A percentile compares a stretch with the other conserved stretches of the same genome.
These are phyloP conservation scores for Letharia columbiana DNA, from an alignment of 495 filamentous ascomycete genomes.

Conservation along the genomic window DNA sequence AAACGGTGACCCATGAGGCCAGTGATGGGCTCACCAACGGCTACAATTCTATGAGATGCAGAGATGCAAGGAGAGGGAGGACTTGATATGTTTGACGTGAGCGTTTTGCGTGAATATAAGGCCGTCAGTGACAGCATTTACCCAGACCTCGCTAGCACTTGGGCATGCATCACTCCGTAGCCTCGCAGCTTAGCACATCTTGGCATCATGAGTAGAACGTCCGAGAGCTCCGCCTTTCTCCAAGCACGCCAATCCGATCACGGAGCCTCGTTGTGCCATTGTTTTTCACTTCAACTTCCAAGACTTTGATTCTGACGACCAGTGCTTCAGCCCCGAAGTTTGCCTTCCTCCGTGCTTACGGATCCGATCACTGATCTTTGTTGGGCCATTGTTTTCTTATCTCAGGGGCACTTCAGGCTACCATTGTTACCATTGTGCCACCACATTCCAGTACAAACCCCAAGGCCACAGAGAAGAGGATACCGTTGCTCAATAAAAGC, in stretches of 20 bases:
- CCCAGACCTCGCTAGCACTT: neutral
- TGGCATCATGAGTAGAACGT: neutral
- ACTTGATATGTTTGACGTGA: neutral
- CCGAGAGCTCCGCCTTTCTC: neutral
- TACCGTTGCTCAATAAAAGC: neutral
- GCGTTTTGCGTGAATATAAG: neutral
- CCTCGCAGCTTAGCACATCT: neutral
- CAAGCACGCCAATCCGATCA: neutral
- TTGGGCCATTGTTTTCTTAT: neutral
- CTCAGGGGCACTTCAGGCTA: neutral
- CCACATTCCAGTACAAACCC: neutral
- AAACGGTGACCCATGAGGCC: neutral
- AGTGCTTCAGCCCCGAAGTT: neutral
- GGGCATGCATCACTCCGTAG: neutral
- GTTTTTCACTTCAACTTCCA: neutral
- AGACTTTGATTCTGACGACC: neutral
- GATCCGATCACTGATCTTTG: neutral
- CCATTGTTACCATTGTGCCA: neutral
- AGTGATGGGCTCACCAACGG: neutral
- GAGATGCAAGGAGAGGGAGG: neutral
- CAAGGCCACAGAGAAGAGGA: neutral
- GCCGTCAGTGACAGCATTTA: neutral
- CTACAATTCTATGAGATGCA: neutral
- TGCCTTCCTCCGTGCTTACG: neutral
- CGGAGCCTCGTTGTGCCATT: constrained; percentile 1